phyloP scores from a whole-genome alignment of 805 yeast species.

The Pichia cabralensis region DNA sequence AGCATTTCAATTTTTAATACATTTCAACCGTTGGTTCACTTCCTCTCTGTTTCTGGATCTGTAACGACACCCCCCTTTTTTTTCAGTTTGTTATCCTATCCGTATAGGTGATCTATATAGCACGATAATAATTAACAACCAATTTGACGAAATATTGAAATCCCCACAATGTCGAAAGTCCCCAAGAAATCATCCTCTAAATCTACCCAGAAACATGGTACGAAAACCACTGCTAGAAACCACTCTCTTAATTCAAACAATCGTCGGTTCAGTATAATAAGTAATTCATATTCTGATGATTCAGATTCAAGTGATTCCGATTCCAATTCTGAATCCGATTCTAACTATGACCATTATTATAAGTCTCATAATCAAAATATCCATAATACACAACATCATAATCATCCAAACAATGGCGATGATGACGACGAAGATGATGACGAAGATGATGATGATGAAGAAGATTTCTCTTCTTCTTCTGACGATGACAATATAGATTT shows the following conservation, averaged over 20 bases:
- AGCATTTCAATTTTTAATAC: too few species aligned
- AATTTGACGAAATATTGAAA: too few species aligned
- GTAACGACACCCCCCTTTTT: too few species aligned
- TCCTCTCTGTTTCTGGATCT: too few species aligned
- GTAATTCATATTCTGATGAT: conserved; percentile 10
- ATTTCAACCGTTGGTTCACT: too few species aligned
- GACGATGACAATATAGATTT: conserved; percentile 64
- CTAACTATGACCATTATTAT: conserved; percentile 8
- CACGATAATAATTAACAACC: too few species aligned
- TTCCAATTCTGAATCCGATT: conserved; percentile 6
- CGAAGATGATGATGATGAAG: background rate
- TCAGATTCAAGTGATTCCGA: conserved; percentile 3
- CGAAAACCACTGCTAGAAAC: too few species aligned
- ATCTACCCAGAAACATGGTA: conserved; percentile 19
- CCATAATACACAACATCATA: too few species aligned
- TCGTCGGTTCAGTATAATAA: conserved; percentile 21
- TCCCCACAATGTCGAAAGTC: too few species aligned
- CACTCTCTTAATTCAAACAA: conserved; percentile 4
- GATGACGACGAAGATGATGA: conserved; percentile 18
- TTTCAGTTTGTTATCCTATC: too few species aligned
- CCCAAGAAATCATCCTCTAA: conserved; percentile 6
- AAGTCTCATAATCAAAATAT: too few species aligned
- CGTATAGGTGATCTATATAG: too few species aligned
- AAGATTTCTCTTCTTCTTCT: conserved; percentile 29
- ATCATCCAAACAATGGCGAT: conserved; percentile 13